Evolutionary conservation across 2,329 filamentous ascomycete genomes (phyloP).

Genomic region (Apiospora kogelbergensis): DNA sequence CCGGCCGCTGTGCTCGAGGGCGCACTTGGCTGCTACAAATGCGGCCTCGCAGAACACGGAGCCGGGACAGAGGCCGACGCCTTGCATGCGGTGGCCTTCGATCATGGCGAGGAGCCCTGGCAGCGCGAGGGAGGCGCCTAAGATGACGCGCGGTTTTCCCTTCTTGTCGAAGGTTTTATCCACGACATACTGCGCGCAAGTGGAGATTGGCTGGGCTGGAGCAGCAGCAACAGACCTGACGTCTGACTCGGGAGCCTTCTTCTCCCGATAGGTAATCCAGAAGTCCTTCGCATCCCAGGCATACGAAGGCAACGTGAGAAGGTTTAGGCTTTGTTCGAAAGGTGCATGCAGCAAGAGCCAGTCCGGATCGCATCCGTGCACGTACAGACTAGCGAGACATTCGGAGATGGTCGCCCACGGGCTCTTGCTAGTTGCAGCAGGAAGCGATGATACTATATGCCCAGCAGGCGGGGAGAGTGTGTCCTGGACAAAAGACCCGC

Average conservation of each 20-base stretch:
- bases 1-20: neutral
- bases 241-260: too few relatives aligned
- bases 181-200: too few relatives aligned
- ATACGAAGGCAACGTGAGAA: neutral
- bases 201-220: too few relatives aligned
- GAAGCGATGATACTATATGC: slow-evolving; percentile 3
- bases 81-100: neutral
- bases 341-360: slow-evolving; percentile 59
- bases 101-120: neutral
- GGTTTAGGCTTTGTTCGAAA: slow-evolving; percentile 35
- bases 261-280: neutral
- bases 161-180: too few relatives aligned
- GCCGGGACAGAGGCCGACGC: neutral
- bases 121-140: too few relatives aligned
- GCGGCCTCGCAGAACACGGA: neutral
- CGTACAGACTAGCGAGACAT: slow-evolving; percentile 47
- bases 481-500: slow-evolving; percentile 18
- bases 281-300: neutral
- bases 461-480: slow-evolving; percentile 8
- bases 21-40: neutral
- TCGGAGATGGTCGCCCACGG: slow-evolving; percentile 39
- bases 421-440: neutral
- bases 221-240: too few relatives aligned
- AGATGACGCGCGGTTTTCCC: too few relatives aligned
- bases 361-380: slow-evolving; percentile 39